Percentiles rank a stretch among this genome's conserved stretches.
These are phyloP conservation scores for Oryza longistaminata DNA, from an alignment of 176 grass and related monocot species.

Conservation along the genomic window DNA sequence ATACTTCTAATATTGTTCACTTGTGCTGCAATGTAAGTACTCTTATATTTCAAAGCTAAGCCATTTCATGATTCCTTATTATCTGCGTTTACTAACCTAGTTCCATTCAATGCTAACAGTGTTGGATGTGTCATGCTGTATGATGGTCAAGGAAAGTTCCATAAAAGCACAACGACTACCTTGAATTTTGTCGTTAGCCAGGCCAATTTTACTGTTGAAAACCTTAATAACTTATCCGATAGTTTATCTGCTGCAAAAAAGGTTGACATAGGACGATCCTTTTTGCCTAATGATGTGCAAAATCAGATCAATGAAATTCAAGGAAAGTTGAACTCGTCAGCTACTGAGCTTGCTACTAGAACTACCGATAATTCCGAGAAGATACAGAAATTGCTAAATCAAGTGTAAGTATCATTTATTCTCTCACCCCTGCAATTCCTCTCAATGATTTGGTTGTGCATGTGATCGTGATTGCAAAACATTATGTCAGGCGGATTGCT, in stretches of 20 bases:
- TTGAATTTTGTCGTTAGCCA: conserved; percentile 73
- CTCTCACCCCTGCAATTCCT: conserved; percentile 16
- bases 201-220: conserved; percentile 79
- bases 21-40: conserved; percentile 80
- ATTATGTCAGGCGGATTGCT: conserved; percentile 61
- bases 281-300: conserved; percentile 53
- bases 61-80: neutral
- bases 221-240: conserved; percentile 80
- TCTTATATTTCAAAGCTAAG: neutral
- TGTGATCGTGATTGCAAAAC: conserved; percentile 7
- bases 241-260: conserved; percentile 82
- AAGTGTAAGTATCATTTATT: conserved; percentile 51
- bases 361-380: conserved; percentile 71
- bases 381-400: conserved; percentile 55
- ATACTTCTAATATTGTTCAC: conserved; percentile 85
- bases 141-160: conserved; percentile 75
- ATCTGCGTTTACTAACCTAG: conserved; percentile 28
- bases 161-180: conserved; percentile 72
- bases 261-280: conserved; percentile 49
- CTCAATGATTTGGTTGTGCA: conserved; percentile 10
- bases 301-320: conserved; percentile 69
- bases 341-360: conserved; percentile 53
- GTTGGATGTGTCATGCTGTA: conserved; percentile 71
- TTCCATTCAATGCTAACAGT: conserved; percentile 41
- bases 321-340: conserved; percentile 67